Evolutionary conservation across 2,329 filamentous ascomycete species (phyloP), one percentile per base, ranked within the genome.

Genomic region (Westerdykella sp.): DNA sequence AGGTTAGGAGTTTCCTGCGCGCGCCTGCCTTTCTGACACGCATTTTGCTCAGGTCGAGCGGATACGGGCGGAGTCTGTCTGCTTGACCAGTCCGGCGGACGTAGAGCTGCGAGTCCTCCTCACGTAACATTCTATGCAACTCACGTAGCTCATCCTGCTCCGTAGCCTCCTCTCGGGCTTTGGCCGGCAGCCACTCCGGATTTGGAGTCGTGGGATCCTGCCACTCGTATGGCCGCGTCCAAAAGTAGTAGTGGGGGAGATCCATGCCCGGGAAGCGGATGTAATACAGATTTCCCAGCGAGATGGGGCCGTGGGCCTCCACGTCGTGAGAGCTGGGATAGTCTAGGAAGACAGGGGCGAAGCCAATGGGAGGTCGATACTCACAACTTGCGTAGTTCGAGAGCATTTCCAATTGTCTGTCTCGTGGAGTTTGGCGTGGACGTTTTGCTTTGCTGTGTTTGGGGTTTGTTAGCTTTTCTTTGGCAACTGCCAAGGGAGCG

Each of bases 221-320:
- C 58, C 57, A 59, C 14, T 53, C 56, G 4, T 47, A 49, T 4
- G 40, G n/a, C 0, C 37, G 34, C 0, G 48, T 44, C 61, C 60
- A 65, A 41, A 65, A 66, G 28, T 55, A 62, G 43, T 62, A 66
- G 37, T 61, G 59, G 15, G 63, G 63, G 1, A 66, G 40, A 37
- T 59, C 53, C 32, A 55, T 58, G 2, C 53, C 52, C 2, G 36
- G 44, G 30, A 63, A 62, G 10, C 58, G 51, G 1, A 66, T 47
- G 31, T 51, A 66, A 37, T 53, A 62, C 13, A 66, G 32, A 11
- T 53, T 58, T 1, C 54, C 49, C 1, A 62, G 32, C 4, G 36
- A 36, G 7, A 36, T 39, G 13, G 42, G 5, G 4, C 28, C 37
- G 25, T 28, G 7, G 1, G 14, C 15, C 12, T 48, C 16, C 15